Evolutionary conservation across 2,329 filamentous ascomycete genomes (phyloP).

Genomic region (Aspergillus hortae): DNA sequence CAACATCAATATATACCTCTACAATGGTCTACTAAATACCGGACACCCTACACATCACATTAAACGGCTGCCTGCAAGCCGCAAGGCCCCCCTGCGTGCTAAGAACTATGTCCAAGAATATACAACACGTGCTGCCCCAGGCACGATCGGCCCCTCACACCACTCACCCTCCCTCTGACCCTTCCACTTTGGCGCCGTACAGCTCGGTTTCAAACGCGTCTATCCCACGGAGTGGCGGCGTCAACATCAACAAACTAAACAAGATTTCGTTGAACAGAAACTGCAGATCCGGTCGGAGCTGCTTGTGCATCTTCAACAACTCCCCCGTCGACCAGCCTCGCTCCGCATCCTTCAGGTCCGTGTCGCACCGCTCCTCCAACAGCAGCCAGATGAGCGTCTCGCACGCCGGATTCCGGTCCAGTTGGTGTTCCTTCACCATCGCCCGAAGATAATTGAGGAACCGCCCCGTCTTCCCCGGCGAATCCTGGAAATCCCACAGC

Average conservation of each 20-base stretch:
- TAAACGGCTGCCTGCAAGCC: background rate
- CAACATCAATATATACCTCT: too few species aligned
- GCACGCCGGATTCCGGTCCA: constrained; percentile 34
- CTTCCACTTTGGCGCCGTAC: constrained; percentile 4
- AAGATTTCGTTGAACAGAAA: constrained; percentile 40
- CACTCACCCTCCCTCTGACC: background rate
- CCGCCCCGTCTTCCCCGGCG: constrained; percentile 26
- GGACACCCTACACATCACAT: background rate
- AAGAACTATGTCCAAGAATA: background rate
- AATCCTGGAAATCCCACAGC: constrained; percentile 33
- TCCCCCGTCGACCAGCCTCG: constrained; percentile 37
- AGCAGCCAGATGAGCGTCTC: constrained; percentile 41
- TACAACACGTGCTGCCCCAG: background rate
- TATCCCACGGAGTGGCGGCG: constrained; percentile 28
- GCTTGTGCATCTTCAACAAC: constrained; percentile 32
- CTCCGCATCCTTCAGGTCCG: constrained; percentile 32
- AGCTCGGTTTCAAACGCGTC: constrained; percentile 33
- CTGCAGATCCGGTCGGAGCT: constrained; percentile 33
- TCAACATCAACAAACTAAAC: constrained; percentile 34
- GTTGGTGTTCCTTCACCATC: constrained; percentile 26
- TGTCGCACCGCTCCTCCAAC: constrained; percentile 33
- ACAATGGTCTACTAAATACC: background rate
- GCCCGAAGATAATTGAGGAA: constrained; percentile 28
- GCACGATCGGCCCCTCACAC: background rate
- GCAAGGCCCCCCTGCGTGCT: background rate